Percentiles rank a stretch among this genome's conserved stretches.
These are phyloP conservation scores for Symbiotaphrina buchneri DNA, from an alignment of 495 filamentous ascomycete species.

Conservation along the genomic window DNA sequence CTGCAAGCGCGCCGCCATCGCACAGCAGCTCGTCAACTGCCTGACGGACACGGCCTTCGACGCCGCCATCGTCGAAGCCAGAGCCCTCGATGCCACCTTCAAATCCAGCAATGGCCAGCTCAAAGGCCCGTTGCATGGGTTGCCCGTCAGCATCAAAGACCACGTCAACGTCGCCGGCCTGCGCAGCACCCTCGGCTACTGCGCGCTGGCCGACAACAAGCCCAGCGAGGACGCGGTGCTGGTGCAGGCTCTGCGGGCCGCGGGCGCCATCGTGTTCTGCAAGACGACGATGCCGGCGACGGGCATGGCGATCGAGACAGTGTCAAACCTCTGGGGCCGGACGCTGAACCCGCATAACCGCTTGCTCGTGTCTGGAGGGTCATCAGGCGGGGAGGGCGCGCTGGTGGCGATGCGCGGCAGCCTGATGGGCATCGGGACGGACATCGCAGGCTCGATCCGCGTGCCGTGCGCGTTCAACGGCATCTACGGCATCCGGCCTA, in stretches of 20 bases:
- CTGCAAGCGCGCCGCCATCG: not conserved
- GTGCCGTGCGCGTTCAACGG: constrained; percentile 35
- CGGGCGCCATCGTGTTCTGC: constrained; percentile 15
- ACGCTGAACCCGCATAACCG: constrained; percentile 12
- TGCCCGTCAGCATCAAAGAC: constrained; percentile 48
- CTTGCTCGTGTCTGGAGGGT: constrained; percentile 26
- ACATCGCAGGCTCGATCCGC: constrained; percentile 25
- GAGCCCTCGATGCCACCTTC: constrained; percentile 2
- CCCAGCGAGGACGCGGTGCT: not conserved
- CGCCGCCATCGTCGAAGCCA: not conserved
- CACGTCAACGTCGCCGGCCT: constrained; percentile 43
- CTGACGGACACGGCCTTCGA: not conserved
- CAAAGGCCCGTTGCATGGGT: constrained; percentile 32
- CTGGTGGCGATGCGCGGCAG: constrained; percentile 30
- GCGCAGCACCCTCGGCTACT: constrained; percentile 42
- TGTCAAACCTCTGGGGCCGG: constrained; percentile 18
- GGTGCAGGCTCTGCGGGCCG: not conserved
- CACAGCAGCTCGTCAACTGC: constrained; percentile 1
- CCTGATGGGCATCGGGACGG: constrained; percentile 28
- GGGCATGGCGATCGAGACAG: constrained; percentile 15
- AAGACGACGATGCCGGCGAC: constrained; percentile 21
- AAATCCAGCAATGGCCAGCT: constrained; percentile 1
- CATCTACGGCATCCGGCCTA: constrained; percentile 36
- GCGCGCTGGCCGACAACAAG: constrained; percentile 6
- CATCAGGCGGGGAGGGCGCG: constrained; percentile 40